phyloP scores from a whole-genome alignment of 2,329 filamentous ascomycete genomes.

The Aspergillus puulaauensis region DNA sequence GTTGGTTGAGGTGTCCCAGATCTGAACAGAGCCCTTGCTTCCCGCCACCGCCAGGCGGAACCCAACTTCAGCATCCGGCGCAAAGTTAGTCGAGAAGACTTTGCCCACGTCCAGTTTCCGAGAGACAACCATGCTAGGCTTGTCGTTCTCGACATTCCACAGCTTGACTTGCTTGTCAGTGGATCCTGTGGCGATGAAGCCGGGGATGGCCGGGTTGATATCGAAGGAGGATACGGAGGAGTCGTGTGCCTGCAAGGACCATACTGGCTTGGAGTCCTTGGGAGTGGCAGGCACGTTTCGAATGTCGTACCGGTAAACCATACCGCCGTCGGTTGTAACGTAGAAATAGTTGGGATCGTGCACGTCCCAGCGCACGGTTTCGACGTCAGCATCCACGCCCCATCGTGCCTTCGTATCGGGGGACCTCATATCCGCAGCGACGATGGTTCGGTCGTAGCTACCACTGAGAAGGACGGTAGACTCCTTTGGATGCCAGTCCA shows the following conservation, averaged over 20 bases:
- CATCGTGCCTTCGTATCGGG: slow-evolving; percentile 82
- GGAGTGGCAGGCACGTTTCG: slow-evolving; percentile 73
- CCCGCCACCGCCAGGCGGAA: slow-evolving; percentile 92
- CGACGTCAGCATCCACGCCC: slow-evolving; percentile 94
- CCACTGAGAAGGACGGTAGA: slow-evolving; percentile 87
- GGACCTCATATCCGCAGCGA: slow-evolving; percentile 94
- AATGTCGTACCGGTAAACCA: slow-evolving; percentile 88
- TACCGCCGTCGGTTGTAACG: slow-evolving; percentile 86
- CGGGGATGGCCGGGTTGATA: slow-evolving; percentile 84
- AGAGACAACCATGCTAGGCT: slow-evolving; percentile 86
- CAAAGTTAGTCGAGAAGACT: slow-evolving; percentile 88
- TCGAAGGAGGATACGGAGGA: slow-evolving; percentile 89
- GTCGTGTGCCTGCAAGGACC: slow-evolving; percentile 95
- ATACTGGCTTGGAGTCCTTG: slow-evolving; percentile 76
- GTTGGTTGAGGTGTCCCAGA: slow-evolving; percentile 98
- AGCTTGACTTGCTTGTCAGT: slow-evolving; percentile 95
- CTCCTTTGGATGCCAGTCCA: slow-evolving; percentile 88
- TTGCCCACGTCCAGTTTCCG: slow-evolving; percentile 92
- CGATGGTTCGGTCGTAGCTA: slow-evolving; percentile 90
- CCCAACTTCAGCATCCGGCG: slow-evolving; percentile 83
- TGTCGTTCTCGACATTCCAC: slow-evolving; percentile 82
- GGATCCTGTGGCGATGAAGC: slow-evolving; percentile 89
- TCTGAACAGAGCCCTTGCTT: slow-evolving; percentile 86
- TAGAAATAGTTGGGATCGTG: slow-evolving; percentile 94
- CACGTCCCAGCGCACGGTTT: slow-evolving; percentile 88